Evolutionary conservation across 2,329 filamentous ascomycete species (phyloP).

Genomic region (Colletotrichum australisinense): DNA sequence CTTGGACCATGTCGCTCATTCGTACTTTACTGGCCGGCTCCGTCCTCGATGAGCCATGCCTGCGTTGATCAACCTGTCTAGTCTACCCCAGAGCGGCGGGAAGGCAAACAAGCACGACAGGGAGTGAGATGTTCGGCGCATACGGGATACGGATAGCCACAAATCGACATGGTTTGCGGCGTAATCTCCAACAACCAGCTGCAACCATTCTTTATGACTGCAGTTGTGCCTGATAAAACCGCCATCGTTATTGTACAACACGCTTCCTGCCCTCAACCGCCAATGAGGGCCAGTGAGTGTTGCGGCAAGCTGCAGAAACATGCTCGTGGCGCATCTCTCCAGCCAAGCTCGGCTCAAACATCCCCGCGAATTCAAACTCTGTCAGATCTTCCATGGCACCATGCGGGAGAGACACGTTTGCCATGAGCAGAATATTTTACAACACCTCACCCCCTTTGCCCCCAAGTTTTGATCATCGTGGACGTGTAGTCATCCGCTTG

Average conservation of each 20-base stretch:
- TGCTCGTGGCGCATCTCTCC: neutral
- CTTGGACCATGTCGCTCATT: neutral
- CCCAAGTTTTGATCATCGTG: neutral
- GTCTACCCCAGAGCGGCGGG: neutral
- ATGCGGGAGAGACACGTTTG: neutral
- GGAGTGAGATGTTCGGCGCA: neutral
- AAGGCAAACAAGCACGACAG: neutral
- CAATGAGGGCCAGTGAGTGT: neutral
- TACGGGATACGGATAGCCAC: neutral
- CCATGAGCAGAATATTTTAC: neutral
- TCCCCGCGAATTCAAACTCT: neutral
- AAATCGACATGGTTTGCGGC: neutral
- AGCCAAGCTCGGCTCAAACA: neutral
- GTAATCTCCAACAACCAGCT: neutral
- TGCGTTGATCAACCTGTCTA: constrained; percentile 21
- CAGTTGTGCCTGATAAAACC: neutral
- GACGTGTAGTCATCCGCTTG: neutral
- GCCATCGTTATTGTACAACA: neutral
- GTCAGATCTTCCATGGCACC: constrained; percentile 14
- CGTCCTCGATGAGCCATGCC: constrained; percentile 18
- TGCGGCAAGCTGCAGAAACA: constrained; percentile 8
- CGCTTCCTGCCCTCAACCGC: neutral
- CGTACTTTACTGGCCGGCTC: constrained; percentile 21
- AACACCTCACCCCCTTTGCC: no score
- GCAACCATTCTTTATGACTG: neutral